These are phyloP conservation scores for Rhexocercosporidium sp. DNA, from an alignment of 2,329 filamentous ascomycete species.

Conservation along the genomic window DNA sequence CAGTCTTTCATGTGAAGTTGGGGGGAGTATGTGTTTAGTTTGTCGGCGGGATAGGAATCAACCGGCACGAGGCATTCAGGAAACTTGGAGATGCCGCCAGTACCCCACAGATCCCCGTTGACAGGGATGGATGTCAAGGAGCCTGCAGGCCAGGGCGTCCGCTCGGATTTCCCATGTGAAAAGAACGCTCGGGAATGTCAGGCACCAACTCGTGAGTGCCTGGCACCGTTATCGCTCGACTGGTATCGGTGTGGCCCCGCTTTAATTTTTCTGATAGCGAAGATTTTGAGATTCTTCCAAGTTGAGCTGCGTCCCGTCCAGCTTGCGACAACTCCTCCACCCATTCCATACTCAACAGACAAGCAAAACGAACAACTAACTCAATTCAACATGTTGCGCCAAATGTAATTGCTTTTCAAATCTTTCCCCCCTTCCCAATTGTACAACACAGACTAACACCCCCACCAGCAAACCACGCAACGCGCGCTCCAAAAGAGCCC, in stretches of 20 bases:
- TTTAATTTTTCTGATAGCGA: slow-evolving; percentile 26
- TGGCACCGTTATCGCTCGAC: slow-evolving; percentile 23
- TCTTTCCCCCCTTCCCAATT: too few relatives aligned
- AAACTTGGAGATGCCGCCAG: neutral
- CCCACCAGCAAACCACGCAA: slow-evolving; percentile 67
- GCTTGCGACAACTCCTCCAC: slow-evolving; percentile 18
- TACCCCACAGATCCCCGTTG: slow-evolving; percentile 29
- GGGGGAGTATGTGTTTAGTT: neutral
- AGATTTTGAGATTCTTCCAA: slow-evolving; percentile 18
- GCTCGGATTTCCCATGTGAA: slow-evolving; percentile 37
- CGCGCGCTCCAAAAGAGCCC: slow-evolving; percentile 91
- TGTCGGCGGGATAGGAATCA: slow-evolving; percentile 8
- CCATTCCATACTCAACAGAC: slow-evolving; percentile 14
- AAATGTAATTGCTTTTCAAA: slow-evolving; percentile 42
- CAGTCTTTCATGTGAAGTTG: neutral
- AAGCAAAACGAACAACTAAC: slow-evolving; percentile 13
- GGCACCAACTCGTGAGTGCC: slow-evolving; percentile 23
- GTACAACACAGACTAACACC: too few relatives aligned
- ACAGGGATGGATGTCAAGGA: slow-evolving; percentile 26
- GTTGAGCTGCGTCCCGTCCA: slow-evolving; percentile 8
- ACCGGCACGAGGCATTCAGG: slow-evolving; percentile 25
- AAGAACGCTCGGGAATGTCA: slow-evolving; percentile 6
- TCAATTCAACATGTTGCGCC: slow-evolving; percentile 42
- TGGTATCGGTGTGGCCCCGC: slow-evolving; percentile 30
- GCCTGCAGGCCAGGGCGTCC: too few relatives aligned